Evolutionary conservation across 1,284 basidiomycete species (phyloP).

Genomic region (Coniferiporia sulphurascens): DNA sequence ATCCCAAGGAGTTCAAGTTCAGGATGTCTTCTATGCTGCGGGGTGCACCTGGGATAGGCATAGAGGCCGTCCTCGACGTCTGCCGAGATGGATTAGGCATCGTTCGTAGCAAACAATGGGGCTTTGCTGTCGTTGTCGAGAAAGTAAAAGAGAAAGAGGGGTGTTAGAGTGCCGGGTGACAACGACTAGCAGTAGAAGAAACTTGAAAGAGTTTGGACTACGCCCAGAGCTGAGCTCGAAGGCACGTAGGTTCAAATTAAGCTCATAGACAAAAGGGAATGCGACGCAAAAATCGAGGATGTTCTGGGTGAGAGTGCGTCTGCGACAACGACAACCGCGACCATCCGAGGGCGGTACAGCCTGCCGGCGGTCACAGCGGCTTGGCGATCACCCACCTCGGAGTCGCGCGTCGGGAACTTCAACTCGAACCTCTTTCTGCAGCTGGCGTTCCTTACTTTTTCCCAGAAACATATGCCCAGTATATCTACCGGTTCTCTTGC

Average conservation of each 20-base stretch:
- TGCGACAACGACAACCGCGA: neutral
- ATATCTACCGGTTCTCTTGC: neutral
- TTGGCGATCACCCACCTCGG: neutral
- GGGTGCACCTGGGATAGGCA: conserved; percentile 16
- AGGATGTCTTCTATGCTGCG: conserved; percentile 19
- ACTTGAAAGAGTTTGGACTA: neutral
- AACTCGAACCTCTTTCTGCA: neutral
- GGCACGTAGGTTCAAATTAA: neutral
- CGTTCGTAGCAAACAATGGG: neutral
- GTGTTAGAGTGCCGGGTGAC: neutral
- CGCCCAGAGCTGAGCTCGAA: neutral
- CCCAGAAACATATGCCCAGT: neutral
- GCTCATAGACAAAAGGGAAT: neutral
- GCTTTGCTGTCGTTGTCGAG: neutral
- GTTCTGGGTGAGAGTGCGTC: neutral
- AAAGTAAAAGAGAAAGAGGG: neutral
- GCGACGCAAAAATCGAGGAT: neutral
- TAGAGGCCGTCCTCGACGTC: conserved; percentile 16
- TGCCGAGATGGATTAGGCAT: conserved; percentile 16
- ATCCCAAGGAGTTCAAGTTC: conserved; percentile 13
- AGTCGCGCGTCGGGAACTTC: neutral
- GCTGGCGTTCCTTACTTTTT: too few species aligned
- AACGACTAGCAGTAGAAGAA: neutral
- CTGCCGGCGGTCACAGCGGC: neutral
- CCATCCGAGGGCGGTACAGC: too few species aligned